A percentile compares a stretch with the other conserved stretches of the same genome.
Evolutionary conservation across 1,284 basidiomycete species (phyloP).

Genomic region (Cryptococcus sp.): DNA sequence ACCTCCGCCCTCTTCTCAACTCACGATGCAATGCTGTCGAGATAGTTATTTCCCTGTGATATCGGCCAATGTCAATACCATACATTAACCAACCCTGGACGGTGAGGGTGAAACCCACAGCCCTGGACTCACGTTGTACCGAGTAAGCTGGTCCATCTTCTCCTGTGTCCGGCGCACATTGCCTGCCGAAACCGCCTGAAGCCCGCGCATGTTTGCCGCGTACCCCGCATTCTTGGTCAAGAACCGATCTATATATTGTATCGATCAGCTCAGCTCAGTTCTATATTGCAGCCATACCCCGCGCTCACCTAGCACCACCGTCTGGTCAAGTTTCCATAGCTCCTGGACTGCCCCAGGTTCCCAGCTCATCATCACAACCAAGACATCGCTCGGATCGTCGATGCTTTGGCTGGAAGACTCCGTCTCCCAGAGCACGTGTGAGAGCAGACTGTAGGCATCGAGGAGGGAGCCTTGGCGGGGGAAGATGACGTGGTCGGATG

Average conservation of each 20-base stretch:
- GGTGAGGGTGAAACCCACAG: too few relatives aligned
- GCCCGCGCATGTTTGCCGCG: slow-evolving; percentile 34
- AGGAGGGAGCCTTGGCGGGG: not conserved
- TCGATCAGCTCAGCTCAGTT: not conserved
- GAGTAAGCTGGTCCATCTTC: slow-evolving; percentile 30
- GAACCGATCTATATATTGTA: slow-evolving; percentile 35
- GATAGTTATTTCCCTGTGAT: slow-evolving; percentile 25
- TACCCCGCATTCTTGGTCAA: slow-evolving; percentile 29
- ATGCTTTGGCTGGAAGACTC: slow-evolving; percentile 25
- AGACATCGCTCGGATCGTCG: slow-evolving; percentile 28
- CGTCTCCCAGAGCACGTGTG: slow-evolving; percentile 28
- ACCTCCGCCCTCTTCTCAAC: slow-evolving; percentile 1
- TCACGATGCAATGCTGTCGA: slow-evolving; percentile 25
- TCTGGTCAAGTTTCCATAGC: slow-evolving; percentile 39
- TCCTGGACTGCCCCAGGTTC: slow-evolving; percentile 18
- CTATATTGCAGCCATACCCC: not conserved
- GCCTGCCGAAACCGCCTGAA: slow-evolving; percentile 30
- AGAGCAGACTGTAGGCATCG: slow-evolving; percentile 25
- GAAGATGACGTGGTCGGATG: slow-evolving; percentile 15
- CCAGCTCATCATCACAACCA: slow-evolving; percentile 30
- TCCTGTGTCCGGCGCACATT: slow-evolving; percentile 32
- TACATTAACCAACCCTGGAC: not conserved
- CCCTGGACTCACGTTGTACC: slow-evolving; percentile 25
- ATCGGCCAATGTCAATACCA: not conserved
- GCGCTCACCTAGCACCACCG: slow-evolving; percentile 33